Percentiles rank a stretch among this genome's conserved stretches.
These are phyloP conservation scores for Hemisphaericaspora xylanilytica DNA, from an alignment of 1,139 yeast species.

Conservation along the genomic window DNA sequence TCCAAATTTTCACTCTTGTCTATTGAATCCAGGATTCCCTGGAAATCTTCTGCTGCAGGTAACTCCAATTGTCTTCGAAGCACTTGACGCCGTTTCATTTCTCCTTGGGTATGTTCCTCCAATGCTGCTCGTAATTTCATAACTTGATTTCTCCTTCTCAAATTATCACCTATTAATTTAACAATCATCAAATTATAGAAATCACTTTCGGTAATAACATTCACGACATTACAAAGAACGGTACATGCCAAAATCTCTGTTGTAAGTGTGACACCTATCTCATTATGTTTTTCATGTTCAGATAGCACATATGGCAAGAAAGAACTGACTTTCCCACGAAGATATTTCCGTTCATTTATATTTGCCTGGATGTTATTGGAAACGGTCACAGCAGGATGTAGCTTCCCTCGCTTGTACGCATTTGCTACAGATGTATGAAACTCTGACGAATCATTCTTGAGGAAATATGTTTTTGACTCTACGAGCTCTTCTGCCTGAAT, in stretches of 20 bases:
- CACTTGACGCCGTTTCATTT: not conserved
- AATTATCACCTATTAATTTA: conserved; percentile 57
- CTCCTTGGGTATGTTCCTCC: conserved; percentile 54
- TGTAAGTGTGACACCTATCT: conserved; percentile 48
- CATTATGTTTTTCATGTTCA: conserved; percentile 47
- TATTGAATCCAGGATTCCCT: not conserved
- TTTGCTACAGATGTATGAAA: conserved; percentile 58
- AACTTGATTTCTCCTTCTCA: conserved; percentile 76
- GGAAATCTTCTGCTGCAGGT: not conserved
- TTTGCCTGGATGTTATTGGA: conserved; percentile 35
- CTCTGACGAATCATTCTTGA: conserved; percentile 38
- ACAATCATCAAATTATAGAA: conserved; percentile 69
- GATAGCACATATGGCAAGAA: conserved; percentile 54
- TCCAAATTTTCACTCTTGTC: not conserved
- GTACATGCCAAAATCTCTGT: conserved; percentile 64
- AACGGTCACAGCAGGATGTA: conserved; percentile 62
- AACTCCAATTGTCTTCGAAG: not conserved
- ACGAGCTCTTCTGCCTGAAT: conserved; percentile 52
- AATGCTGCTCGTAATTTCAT: conserved; percentile 68
- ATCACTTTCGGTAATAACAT: conserved; percentile 68
- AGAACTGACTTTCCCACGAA: conserved; percentile 41
- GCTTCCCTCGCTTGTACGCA: conserved; percentile 52
- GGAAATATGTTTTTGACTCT: conserved; percentile 14
- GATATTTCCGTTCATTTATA: conserved; percentile 51
- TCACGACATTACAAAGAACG: conserved; percentile 46